These are phyloP conservation scores for Candida ovalis DNA, from an alignment of 805 yeast genomes.

Conservation along the genomic window DNA sequence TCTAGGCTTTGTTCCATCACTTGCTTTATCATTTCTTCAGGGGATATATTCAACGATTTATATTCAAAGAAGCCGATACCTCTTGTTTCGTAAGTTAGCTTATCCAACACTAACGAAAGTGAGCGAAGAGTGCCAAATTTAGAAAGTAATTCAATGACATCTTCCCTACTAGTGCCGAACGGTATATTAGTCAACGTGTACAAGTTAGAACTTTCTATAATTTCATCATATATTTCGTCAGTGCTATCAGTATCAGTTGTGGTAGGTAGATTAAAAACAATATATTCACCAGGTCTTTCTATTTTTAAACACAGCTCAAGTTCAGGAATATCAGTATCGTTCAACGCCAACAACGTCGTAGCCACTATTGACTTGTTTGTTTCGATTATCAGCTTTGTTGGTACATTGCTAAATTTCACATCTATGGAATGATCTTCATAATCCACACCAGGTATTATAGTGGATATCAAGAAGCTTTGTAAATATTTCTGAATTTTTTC, in stretches of 20 bases:
- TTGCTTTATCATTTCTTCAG: slow-evolving; percentile 28
- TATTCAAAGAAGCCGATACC: slow-evolving; percentile 59
- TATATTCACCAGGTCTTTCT: slow-evolving; percentile 45
- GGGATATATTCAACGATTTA: slow-evolving; percentile 8
- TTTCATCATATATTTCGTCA: slow-evolving; percentile 36
- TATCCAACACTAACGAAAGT: slow-evolving; percentile 43
- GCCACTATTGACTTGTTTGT: slow-evolving; percentile 50
- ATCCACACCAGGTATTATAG: slow-evolving; percentile 40
- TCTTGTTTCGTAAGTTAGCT: slow-evolving; percentile 44
- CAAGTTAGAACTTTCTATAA: slow-evolving; percentile 29
- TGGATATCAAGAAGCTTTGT: slow-evolving; percentile 40
- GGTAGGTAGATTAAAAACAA: slow-evolving; percentile 34
- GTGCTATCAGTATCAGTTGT: slow-evolving; percentile 40
- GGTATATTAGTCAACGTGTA: slow-evolving; percentile 41
- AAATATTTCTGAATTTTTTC: slow-evolving; percentile 42
- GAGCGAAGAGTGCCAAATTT: slow-evolving; percentile 38
- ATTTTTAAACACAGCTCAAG: slow-evolving; percentile 31
- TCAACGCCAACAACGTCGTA: slow-evolving; percentile 47
- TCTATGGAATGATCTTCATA: slow-evolving; percentile 27
- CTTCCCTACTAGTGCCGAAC: slow-evolving; percentile 37
- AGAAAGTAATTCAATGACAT: slow-evolving; percentile 38
- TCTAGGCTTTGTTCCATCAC: slow-evolving; percentile 36
- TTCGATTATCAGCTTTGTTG: slow-evolving; percentile 43
- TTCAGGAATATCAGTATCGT: slow-evolving; percentile 31
- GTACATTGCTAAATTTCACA: slow-evolving; percentile 29